These are phyloP conservation scores for Nothophaeocryptopus gaeumannii DNA, from an alignment of 2,329 filamentous ascomycete genomes.

Conservation along the genomic window DNA sequence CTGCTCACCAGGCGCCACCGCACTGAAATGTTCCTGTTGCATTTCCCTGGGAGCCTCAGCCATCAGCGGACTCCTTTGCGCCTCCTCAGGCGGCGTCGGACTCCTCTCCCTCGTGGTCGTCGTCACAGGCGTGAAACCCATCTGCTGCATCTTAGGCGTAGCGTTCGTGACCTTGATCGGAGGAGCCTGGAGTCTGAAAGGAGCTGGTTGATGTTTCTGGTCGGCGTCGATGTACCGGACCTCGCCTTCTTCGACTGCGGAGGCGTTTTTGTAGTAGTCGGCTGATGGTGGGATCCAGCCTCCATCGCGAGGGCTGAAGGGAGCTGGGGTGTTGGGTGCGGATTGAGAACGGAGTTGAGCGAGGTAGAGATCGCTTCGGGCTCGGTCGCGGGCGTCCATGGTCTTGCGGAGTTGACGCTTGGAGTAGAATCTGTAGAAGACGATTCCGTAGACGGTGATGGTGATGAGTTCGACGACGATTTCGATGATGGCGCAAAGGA, in stretches of 20 bases:
- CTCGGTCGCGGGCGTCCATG: slow-evolving; percentile 92
- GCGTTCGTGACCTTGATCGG: slow-evolving; percentile 74
- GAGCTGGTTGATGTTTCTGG: slow-evolving; percentile 44
- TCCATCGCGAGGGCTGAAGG: slow-evolving; percentile 59
- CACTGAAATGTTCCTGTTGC: slow-evolving; percentile 60
- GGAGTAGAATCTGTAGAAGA: slow-evolving; percentile 97
- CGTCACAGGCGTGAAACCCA: slow-evolving; percentile 56
- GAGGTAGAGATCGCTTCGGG: slow-evolving; percentile 91
- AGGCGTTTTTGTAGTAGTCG: slow-evolving; percentile 40
- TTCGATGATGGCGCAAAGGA: slow-evolving; percentile 97
- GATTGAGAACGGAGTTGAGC: slow-evolving; percentile 68
- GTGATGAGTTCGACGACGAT: slow-evolving; percentile 87
- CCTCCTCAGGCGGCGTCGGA: slow-evolving; percentile 27
- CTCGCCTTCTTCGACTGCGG: slow-evolving; percentile 40
- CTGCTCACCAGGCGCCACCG: slow-evolving; percentile 73
- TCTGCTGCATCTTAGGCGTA: slow-evolving; percentile 66
- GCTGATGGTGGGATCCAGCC: slow-evolving; percentile 46
- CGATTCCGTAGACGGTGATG: slow-evolving; percentile 86
- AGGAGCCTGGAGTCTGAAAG: slow-evolving; percentile 86
- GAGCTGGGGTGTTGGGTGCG: slow-evolving; percentile 80
- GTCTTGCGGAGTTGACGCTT: slow-evolving; percentile 94
- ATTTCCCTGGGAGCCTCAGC: slow-evolving; percentile 42
- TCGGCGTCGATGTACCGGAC: slow-evolving; percentile 61
- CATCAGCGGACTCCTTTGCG: slow-evolving; percentile 42
- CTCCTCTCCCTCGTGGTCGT: slow-evolving; percentile 21